Evolutionary conservation across 305 asterid genomes (phyloP).

Genomic region (Rubia balearica): DNA sequence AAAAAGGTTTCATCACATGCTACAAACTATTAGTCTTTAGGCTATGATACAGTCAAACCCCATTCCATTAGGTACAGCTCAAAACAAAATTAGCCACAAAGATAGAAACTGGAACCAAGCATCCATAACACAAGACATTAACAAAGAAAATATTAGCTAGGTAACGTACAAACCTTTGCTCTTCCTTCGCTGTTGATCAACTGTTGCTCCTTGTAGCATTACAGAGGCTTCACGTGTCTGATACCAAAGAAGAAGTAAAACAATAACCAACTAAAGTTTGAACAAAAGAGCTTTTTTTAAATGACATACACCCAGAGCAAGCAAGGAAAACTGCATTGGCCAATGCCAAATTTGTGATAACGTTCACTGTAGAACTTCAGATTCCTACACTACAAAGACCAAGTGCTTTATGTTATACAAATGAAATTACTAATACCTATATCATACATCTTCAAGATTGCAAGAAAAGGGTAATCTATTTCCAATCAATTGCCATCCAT

Average conservation of each 20-base stretch:
- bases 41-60: background rate
- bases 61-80: background rate
- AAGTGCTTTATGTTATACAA: background rate
- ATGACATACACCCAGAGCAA: background rate
- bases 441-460: background rate
- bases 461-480: background rate
- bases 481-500: background rate
- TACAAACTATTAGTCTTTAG: background rate
- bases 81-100: background rate
- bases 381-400: background rate
- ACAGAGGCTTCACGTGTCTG: slow-evolving; percentile 95
- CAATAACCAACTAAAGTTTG: background rate
- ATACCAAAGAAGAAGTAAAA: slow-evolving; percentile 20
- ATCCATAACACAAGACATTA: slow-evolving; percentile 6
- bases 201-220: slow-evolving; percentile 86
- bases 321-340: background rate
- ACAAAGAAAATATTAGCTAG: background rate
- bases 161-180: slow-evolving; percentile 57
- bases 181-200: slow-evolving; percentile 94
- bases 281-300: background rate
- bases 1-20: background rate
- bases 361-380: too few species aligned
- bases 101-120: slow-evolving; percentile 2
- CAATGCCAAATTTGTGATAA: background rate
- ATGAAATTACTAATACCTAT: background rate